Evolutionary conservation across 768 basidiomycete species (phyloP).

Genomic region (Rhizopogon salebrosus): DNA sequence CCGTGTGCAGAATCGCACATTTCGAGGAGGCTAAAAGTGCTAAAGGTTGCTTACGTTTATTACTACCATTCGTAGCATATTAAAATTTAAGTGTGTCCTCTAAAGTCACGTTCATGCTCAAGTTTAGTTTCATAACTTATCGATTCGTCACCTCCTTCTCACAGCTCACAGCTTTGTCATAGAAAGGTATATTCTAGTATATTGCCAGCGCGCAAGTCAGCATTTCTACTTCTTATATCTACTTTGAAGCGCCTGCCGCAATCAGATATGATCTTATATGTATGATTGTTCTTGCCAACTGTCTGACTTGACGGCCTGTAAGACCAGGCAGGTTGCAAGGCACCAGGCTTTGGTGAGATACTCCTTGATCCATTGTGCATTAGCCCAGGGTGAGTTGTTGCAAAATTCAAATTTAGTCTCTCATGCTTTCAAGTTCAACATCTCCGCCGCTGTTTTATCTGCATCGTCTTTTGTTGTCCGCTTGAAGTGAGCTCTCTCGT

Average conservation of each 20-base stretch:
- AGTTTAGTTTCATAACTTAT: background rate
- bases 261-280: background rate
- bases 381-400: background rate
- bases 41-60: background rate
- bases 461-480: background rate
- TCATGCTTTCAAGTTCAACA: background rate
- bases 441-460: background rate
- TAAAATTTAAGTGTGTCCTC: background rate
- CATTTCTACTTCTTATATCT: background rate
- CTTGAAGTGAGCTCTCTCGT: background rate
- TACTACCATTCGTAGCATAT: constrained; percentile 1
- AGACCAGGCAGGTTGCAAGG: background rate
- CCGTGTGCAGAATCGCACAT: constrained; percentile 7
- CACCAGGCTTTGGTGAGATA: background rate
- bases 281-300: background rate
- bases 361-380: background rate
- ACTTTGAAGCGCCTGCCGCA: background rate
- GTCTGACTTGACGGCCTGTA: background rate
- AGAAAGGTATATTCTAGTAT: background rate
- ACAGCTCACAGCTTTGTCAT: constrained; percentile 3
- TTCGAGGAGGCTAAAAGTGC: constrained; percentile 6
- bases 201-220: background rate
- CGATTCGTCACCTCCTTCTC: background rate
- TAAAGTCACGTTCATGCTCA: background rate
- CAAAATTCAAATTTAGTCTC: background rate